Conservation (phyloP, 257 asterid species). For the Solanum sitiens region DNA sequence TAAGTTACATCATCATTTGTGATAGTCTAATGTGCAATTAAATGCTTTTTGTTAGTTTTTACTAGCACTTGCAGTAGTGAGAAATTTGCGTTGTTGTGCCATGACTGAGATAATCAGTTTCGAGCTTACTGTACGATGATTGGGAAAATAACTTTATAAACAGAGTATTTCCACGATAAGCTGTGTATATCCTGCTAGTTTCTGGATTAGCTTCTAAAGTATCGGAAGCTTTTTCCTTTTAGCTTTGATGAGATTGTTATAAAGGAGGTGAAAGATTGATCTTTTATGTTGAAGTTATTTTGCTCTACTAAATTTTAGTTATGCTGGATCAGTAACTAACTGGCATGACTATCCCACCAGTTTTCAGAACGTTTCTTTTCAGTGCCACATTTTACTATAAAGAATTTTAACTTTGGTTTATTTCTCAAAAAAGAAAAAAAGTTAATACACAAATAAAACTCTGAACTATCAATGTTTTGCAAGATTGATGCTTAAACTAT, state of each 20-base stretch:
- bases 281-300: background rate
- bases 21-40: background rate
- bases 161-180: background rate
- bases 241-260: background rate
- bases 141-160: background rate
- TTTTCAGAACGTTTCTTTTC: background rate
- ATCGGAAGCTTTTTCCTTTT: background rate
- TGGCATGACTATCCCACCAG: background rate
- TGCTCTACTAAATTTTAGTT: background rate
- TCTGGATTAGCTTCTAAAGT: background rate
- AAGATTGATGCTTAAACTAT: background rate
- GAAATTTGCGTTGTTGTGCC: background rate
- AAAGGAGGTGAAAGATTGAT: background rate
- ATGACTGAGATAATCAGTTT: background rate
- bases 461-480: background rate
- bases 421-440: background rate
- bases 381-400: background rate
- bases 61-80: background rate
- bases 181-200: background rate
- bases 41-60: background rate
- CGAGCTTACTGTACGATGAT: background rate
- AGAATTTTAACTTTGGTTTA: background rate
- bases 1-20: constrained; percentile 29
- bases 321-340: background rate
- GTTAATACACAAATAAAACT: background rate